Evolutionary conservation across 2,329 filamentous ascomycete species (phyloP).

Genomic region (Sporothrix globosa): DNA sequence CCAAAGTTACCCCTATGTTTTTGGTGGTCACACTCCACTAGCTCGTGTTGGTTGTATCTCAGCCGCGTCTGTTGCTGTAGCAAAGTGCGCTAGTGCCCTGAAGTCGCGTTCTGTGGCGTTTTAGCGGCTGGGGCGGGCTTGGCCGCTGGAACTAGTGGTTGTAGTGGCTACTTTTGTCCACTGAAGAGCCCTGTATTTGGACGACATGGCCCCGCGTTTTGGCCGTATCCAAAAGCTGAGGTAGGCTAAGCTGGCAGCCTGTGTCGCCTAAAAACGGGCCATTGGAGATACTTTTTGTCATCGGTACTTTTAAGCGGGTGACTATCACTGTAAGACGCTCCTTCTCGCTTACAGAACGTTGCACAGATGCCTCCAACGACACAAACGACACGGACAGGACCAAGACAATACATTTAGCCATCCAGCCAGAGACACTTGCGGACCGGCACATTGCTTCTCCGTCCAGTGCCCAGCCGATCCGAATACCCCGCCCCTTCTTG

Average conservation of each 20-base stretch:
- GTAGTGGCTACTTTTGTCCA: constrained; percentile 1
- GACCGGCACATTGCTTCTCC: not conserved
- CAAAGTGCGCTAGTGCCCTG: constrained; percentile 29
- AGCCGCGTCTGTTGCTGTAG: constrained; percentile 34
- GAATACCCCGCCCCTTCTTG: not conserved
- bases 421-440: not conserved
- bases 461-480: not conserved
- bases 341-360: constrained; percentile 13
- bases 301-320: not conserved
- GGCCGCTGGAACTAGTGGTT: not conserved
- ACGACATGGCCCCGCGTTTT: not conserved
- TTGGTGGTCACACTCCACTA: not conserved
- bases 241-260: not conserved
- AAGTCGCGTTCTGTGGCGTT: constrained; percentile 27
- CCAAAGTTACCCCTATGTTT: constrained; percentile 25
- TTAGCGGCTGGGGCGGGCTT: constrained; percentile 20
- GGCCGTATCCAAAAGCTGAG: not conserved
- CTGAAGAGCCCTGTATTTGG: not conserved
- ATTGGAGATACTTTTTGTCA: not conserved
- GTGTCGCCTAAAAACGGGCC: not conserved
- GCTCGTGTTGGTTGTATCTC: not conserved
- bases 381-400: not conserved
- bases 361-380: constrained; percentile 10
- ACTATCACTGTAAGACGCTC: not conserved
- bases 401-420: not conserved